phyloP scores from a whole-genome alignment of 169 alveolate species.

The Ichthyophthirius multifiliis region DNA sequence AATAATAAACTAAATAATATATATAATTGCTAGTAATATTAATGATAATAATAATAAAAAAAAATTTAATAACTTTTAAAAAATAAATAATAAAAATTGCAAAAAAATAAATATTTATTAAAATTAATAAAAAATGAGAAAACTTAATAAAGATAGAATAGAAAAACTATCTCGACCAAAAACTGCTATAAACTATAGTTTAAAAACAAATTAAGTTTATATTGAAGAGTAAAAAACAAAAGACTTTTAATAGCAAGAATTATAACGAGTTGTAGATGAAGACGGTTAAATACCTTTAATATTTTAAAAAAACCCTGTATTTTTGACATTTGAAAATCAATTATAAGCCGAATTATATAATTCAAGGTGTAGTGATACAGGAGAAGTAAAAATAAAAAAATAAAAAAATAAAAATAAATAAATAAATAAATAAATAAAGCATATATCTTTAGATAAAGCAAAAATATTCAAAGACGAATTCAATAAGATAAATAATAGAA shows the following conservation, averaged over 20 bases:
- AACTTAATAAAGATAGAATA: too few species aligned
- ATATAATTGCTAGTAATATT: too few species aligned
- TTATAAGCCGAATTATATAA: constrained; percentile 63
- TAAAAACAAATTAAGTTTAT: too few species aligned
- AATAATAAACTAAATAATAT: too few species aligned
- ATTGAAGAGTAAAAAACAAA: neutral
- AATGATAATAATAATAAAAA: too few species aligned
- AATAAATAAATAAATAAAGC: constrained; percentile 6
- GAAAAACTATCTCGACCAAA: too few species aligned
- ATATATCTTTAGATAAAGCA: constrained; percentile 68
- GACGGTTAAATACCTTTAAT: constrained; percentile 5
- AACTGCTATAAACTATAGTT: too few species aligned
- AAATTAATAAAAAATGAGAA: too few species aligned
- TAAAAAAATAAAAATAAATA: neutral
- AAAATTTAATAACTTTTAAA: too few species aligned
- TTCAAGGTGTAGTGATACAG: constrained; percentile 76
- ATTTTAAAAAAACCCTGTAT: constrained; percentile 38
- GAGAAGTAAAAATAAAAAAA: constrained; percentile 44
- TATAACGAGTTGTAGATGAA: neutral
- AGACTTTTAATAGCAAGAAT: neutral
- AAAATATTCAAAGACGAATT: constrained; percentile 77
- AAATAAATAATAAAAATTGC: too few species aligned
- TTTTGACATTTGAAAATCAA: constrained; percentile 55
- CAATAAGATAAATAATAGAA: constrained; percentile 63
- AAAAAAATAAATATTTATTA: too few species aligned